Conservation (phyloP, 169 alveolate genomes). For the Plasmodium knowlesi region DNA sequence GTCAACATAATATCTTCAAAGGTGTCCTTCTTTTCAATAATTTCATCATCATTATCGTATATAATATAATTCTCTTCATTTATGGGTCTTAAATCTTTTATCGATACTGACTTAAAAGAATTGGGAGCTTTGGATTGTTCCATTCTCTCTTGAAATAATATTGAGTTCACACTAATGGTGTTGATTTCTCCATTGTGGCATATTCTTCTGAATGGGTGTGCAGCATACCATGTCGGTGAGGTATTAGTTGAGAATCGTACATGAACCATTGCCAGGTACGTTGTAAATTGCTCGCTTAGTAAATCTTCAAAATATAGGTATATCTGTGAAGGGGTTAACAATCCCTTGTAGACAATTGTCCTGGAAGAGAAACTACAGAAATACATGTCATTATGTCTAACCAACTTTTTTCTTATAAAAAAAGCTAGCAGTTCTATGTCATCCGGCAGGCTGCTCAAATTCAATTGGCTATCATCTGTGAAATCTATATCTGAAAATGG, state of each 20-base stretch:
- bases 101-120: slow-evolving; percentile 53
- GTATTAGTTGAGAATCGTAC: slow-evolving; percentile 74
- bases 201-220: slow-evolving; percentile 74
- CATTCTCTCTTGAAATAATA: slow-evolving; percentile 65
- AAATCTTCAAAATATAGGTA: slow-evolving; percentile 69
- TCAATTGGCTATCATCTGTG: slow-evolving; percentile 60
- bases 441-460: slow-evolving; percentile 48
- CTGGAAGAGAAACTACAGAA: slow-evolving; percentile 76
- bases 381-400: slow-evolving; percentile 67
- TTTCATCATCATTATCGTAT: slow-evolving; percentile 75
- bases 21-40: slow-evolving; percentile 66
- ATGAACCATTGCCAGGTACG: slow-evolving; percentile 75
- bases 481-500: slow-evolving; percentile 63
- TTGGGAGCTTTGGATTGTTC: slow-evolving; percentile 52
- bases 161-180: slow-evolving; percentile 75
- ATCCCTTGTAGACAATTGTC: slow-evolving; percentile 74
- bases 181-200: slow-evolving; percentile 80
- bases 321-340: slow-evolving; percentile 75
- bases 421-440: slow-evolving; percentile 64
- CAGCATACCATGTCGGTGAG: slow-evolving; percentile 77
- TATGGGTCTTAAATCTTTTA: slow-evolving; percentile 70
- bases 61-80: slow-evolving; percentile 73
- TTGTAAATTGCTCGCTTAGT: slow-evolving; percentile 64
- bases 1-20: slow-evolving; percentile 77
- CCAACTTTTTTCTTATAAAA: slow-evolving; percentile 71